Evolutionary conservation across 352 stramenopile species (phyloP), one percentile per base, ranked within the genome.

Genomic region (Thalassiosira ordinaria): DNA sequence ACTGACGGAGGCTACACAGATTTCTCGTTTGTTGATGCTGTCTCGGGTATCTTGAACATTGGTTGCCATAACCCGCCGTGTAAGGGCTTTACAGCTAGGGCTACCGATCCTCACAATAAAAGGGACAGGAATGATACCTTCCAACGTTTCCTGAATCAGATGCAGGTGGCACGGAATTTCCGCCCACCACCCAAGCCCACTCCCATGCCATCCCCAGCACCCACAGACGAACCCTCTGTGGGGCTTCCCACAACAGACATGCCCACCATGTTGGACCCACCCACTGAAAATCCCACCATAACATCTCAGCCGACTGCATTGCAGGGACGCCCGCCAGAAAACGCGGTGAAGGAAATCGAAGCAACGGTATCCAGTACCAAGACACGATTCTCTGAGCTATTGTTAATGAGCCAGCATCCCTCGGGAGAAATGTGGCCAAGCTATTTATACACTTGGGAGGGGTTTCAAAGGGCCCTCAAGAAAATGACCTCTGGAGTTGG

Each of bases 1-100:
- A 39, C 33, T n/a, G 74, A 87, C 27, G 67, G 74, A n/a, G 79
- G 79, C 0, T 84, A 84, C 53, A 78, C 24, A 27, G 74, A 87
- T 68, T 84, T 84, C 59, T 62, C 59, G 0, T 87, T 87, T 53
- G 68, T 87, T n/a, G 79, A 87, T 62, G 39, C n/a, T 8, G 79
- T 87, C 16, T 69, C 33, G 13, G 64, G 66, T 1, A 71, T 87
- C 57, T 44, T 87, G 35, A 87, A 87, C 68, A 64, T 83, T 24
- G 79, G 79, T 16, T 87, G 79, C 29, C 79, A 87, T 46, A 52
- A 75, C 33, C 79, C 79, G 8, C 79, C 79, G 29, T 87, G 79
- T 20, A 39, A 47, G n/a, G 78, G 71, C 14, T 81, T 73, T 31
- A 41, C 18, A 7, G 13, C 55, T 11, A 37, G 8, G 1, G 39